phyloP scores from a whole-genome alignment of 208 protist genomes.

The Trypanosoma cruzi region DNA sequence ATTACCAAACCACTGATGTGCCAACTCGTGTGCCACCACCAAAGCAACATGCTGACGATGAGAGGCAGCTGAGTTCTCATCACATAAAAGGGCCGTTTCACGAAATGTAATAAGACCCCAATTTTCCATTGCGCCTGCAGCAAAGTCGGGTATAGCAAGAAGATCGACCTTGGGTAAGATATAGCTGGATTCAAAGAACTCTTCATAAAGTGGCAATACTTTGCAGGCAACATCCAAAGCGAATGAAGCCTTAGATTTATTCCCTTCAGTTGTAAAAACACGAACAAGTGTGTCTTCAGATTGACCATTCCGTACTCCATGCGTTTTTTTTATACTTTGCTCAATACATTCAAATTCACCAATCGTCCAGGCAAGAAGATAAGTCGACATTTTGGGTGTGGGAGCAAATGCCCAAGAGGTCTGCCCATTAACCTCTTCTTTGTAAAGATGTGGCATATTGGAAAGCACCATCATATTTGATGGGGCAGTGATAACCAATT shows the following conservation, averaged over 20 bases:
- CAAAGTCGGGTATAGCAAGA: conserved; percentile 95
- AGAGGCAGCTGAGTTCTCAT: conserved; percentile 41
- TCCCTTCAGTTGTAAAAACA: conserved; percentile 57
- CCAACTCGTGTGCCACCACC: conserved; percentile 94
- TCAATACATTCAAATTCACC: conserved; percentile 82
- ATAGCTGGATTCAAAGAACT: conserved; percentile 89
- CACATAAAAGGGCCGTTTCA: conserved; percentile 80
- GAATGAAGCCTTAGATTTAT: conserved; percentile 56
- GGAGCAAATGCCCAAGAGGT: conserved; percentile 67
- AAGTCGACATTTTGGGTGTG: conserved; percentile 94
- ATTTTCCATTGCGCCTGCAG: conserved; percentile 98
- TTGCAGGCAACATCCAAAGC: conserved; percentile 73
- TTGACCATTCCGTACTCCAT: conserved; percentile 3
- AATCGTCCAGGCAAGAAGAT: conserved; percentile 96
- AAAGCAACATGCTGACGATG: conserved; percentile 67
- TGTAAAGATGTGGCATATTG: conserved; percentile 80
- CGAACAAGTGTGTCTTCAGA: conserved; percentile 40
- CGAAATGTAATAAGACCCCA: conserved; percentile 97
- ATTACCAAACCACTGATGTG: conserved; percentile 98
- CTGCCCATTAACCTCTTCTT: conserved; percentile 23
- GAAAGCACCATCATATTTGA: conserved; percentile 71
- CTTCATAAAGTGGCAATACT: conserved; percentile 79
- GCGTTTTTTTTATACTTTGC: conserved; percentile 33
- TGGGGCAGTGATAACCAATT: conserved; percentile 83
- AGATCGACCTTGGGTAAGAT: conserved; percentile 96